These are phyloP conservation scores for Colletotrichum scovillei DNA, from an alignment of 2,329 filamentous ascomycete species.

Conservation along the genomic window DNA sequence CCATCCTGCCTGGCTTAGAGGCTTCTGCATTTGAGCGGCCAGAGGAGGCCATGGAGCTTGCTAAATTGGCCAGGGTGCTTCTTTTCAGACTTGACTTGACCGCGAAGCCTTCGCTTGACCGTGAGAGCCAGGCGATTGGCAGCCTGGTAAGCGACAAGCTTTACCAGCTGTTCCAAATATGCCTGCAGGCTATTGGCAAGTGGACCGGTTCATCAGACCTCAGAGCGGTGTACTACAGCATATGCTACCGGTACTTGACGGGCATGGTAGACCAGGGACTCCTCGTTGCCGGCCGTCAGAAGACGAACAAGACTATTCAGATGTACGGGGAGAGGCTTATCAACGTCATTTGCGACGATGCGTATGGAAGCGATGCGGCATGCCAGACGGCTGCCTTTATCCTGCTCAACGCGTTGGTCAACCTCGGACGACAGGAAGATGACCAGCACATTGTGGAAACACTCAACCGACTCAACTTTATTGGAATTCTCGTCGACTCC, in stretches of 20 bases:
- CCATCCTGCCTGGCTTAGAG: slow-evolving; percentile 89
- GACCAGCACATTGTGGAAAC: slow-evolving; percentile 81
- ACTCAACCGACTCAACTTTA: slow-evolving; percentile 88
- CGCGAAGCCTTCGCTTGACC: slow-evolving; percentile 51
- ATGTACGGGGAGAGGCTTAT: slow-evolving; percentile 81
- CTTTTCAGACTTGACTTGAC: slow-evolving; percentile 77
- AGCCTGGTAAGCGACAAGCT: slow-evolving; percentile 89
- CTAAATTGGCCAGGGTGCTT: slow-evolving; percentile 78
- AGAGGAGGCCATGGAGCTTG: slow-evolving; percentile 79
- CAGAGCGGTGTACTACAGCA: slow-evolving; percentile 89
- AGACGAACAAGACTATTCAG: slow-evolving; percentile 79
- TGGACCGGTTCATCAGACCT: slow-evolving; percentile 77
- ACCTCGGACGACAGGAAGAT: slow-evolving; percentile 77
- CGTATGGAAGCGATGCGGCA: slow-evolving; percentile 82
- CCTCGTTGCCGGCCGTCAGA: slow-evolving; percentile 58
- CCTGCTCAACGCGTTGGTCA: slow-evolving; percentile 82
- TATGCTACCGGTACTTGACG: slow-evolving; percentile 86
- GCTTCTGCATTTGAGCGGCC: slow-evolving; percentile 76
- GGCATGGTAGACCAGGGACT: slow-evolving; percentile 71
- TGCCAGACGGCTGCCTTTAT: slow-evolving; percentile 89
- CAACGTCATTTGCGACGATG: slow-evolving; percentile 92
- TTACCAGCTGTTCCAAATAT: slow-evolving; percentile 90
- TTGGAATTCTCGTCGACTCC: slow-evolving; percentile 89
- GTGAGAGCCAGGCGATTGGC: slow-evolving; percentile 60
- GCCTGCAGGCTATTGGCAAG: slow-evolving; percentile 81